Conservation (phyloP, 176 grass and related monocot genomes). For the Saccharum officinarum region DNA sequence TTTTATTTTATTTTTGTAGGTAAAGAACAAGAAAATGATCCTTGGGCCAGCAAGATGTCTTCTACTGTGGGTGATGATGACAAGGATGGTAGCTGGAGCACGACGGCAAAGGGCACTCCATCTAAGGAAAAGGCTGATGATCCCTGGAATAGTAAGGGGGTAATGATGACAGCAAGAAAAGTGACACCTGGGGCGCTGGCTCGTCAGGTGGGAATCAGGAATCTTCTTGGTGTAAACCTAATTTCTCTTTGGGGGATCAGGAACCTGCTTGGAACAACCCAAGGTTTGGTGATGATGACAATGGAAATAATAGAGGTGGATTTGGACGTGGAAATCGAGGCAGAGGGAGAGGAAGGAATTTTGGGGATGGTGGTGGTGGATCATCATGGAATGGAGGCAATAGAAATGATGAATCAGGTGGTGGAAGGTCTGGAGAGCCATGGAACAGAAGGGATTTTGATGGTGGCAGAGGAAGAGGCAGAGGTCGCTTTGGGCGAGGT, state of each 20-base stretch:
- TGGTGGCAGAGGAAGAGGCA: slow-evolving; percentile 26
- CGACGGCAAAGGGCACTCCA: not conserved
- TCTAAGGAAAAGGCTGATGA: slow-evolving; percentile 32
- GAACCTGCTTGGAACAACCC: slow-evolving; percentile 47
- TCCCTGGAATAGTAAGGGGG: slow-evolving; percentile 43
- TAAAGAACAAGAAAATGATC: slow-evolving; percentile 49
- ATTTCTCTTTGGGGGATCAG: slow-evolving; percentile 39
- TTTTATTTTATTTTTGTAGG: slow-evolving; percentile 38
- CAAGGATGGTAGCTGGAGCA: slow-evolving; percentile 25
- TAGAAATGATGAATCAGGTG: slow-evolving; percentile 35
- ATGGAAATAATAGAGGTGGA: slow-evolving; percentile 38
- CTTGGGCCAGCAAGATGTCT: slow-evolving; percentile 52
- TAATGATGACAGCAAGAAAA: slow-evolving; percentile 30
- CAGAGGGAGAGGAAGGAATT: slow-evolving; percentile 48
- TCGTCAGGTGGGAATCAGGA: slow-evolving; percentile 35
- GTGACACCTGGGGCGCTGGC: slow-evolving; percentile 35
- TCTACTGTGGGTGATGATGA: slow-evolving; percentile 12
- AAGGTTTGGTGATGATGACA: slow-evolving; percentile 41
- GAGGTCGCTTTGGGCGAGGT: not conserved
- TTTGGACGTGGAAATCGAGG: slow-evolving; percentile 44
- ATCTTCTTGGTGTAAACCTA: slow-evolving; percentile 51
- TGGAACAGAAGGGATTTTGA: slow-evolving; percentile 2
- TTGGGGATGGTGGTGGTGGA: slow-evolving; percentile 28
- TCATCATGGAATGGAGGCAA: slow-evolving; percentile 49
- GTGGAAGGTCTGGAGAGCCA: not conserved